Evolutionary conservation across 164 flowering plant genomes (phyloP), one percentile per base, ranked within the genome.

Genomic region (Vitis cinerea): DNA sequence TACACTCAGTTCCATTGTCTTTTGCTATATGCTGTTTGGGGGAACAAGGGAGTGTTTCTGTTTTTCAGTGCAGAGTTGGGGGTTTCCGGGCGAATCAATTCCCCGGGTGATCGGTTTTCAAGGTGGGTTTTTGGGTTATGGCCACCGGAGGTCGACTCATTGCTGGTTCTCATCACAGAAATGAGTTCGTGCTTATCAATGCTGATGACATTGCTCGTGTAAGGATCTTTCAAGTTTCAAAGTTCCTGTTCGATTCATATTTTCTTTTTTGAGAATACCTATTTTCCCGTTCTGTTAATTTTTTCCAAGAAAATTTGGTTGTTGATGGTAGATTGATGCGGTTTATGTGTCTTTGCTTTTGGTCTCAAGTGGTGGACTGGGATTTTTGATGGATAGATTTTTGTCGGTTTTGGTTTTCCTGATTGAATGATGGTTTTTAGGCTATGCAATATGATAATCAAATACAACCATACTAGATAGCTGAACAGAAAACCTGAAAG

Each of bases 121-220:
- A 23, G 44, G 58, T 30, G 64, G 47, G n/a, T 14, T 19, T 52
- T 44, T 4, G 14, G 58, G 75, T 44, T 71, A 77, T 72, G 76
- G 67, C 56, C 23, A 77, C 79, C 0, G 68, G 71, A 29, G 79
- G 79, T 12, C 71, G 79, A 54, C 79, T 77, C 55, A 12, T 67
- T 2, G 63, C 63, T 48, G 70, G 70, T 6, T 67, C 70, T 31
- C 61, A 67, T 52, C 51, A 62, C 65, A 72, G 79, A 53, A 76
- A 76, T 51, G 76, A 76, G 59, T 72, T 76, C 63, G 76, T 76
- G 50, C 70, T 72, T 10, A 76, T 76, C 66, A 76, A 76, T 68
- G 79, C 79, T 47, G 79, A 77, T 56, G 79, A 77, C 10, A 69
- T 63, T 69, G 76, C 67, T 19, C 59, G 29, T 44, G 79, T 77